Evolutionary conservation across 768 basidiomycete genomes (phyloP).

Genomic region (Tylopilus sp.): DNA sequence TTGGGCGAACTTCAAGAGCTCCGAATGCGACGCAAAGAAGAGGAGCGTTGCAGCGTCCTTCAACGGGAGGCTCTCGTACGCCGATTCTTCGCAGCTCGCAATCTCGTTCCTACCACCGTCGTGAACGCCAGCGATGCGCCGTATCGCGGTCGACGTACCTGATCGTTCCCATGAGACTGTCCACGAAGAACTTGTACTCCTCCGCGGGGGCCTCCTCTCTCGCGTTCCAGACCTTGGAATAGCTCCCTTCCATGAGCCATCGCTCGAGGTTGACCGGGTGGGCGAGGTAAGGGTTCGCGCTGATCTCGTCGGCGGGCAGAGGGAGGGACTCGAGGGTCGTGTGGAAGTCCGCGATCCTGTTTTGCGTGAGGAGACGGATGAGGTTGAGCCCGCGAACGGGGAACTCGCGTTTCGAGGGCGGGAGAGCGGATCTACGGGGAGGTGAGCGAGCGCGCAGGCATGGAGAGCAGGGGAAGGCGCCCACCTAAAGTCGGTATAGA

Average conservation of each 20-base stretch:
- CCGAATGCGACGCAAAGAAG: conserved; percentile 83
- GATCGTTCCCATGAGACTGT: conserved; percentile 92
- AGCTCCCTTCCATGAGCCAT: conserved; percentile 98
- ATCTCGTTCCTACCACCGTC: conserved; percentile 76
- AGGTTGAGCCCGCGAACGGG: conserved; percentile 91
- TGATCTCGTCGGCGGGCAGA: conserved; percentile 61
- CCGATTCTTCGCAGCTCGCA: conserved; percentile 92
- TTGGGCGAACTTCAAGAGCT: conserved; percentile 79
- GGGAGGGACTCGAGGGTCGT: conserved; percentile 91
- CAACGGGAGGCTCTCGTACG: conserved; percentile 87
- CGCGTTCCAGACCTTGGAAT: conserved; percentile 97
- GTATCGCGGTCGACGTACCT: conserved; percentile 45
- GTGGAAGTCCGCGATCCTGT: conserved; percentile 97
- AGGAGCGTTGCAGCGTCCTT: conserved; percentile 87
- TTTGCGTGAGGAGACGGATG: conserved; percentile 90
- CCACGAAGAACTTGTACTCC: conserved; percentile 93
- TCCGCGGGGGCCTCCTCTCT: conserved; percentile 89
- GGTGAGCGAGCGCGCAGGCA: neutral
- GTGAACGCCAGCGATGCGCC: conserved; percentile 1
- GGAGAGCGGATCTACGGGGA: conserved; percentile 58
- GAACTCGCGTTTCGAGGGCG: conserved; percentile 82
- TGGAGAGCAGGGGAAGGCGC: conserved; percentile 2
- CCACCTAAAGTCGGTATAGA: conserved; percentile 86
- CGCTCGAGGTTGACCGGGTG: conserved; percentile 91
- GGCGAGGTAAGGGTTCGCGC: conserved; percentile 67